These are phyloP conservation scores for Melaleuca quinquenervia DNA, from an alignment of 345 rosid species.

Conservation along the genomic window DNA sequence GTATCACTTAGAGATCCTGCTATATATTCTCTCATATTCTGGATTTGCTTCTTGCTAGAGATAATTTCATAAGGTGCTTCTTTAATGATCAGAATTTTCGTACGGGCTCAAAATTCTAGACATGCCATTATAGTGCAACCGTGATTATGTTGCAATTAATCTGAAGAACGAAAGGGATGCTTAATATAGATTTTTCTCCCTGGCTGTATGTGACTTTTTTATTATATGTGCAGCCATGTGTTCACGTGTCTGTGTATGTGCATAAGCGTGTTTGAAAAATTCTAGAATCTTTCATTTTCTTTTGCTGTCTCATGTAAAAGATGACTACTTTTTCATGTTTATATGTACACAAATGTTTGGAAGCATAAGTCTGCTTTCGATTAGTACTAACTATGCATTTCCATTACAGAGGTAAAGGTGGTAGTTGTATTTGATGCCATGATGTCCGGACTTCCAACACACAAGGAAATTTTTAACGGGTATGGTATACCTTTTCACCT, in stretches of 20 bases:
- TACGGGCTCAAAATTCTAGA: background rate
- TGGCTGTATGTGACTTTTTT: background rate
- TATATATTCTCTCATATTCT: background rate
- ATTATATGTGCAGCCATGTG: background rate
- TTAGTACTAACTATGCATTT: background rate
- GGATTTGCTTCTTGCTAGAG: background rate
- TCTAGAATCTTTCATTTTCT: background rate
- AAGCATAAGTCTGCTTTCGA: background rate
- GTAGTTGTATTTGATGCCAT: slow-evolving; percentile 93
- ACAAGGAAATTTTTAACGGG: slow-evolving; percentile 77
- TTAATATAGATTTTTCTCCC: background rate
- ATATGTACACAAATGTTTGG: too few relatives aligned
- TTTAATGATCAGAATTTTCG: background rate
- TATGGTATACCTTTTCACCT: slow-evolving; percentile 7
- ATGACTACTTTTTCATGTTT: too few relatives aligned
- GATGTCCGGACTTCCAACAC: slow-evolving; percentile 87
- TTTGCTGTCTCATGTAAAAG: too few relatives aligned
- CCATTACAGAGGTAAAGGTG: slow-evolving; percentile 71
- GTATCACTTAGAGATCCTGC: background rate
- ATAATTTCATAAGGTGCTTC: background rate
- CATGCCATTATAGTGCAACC: background rate
- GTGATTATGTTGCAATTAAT: background rate
- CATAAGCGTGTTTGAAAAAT: background rate
- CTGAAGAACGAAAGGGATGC: background rate
- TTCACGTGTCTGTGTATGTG: background rate